Percentiles rank a stretch among this genome's conserved stretches.
Evolutionary conservation across 2,329 filamentous ascomycete genomes (phyloP).

Genomic region (Monosporascus sp.): DNA sequence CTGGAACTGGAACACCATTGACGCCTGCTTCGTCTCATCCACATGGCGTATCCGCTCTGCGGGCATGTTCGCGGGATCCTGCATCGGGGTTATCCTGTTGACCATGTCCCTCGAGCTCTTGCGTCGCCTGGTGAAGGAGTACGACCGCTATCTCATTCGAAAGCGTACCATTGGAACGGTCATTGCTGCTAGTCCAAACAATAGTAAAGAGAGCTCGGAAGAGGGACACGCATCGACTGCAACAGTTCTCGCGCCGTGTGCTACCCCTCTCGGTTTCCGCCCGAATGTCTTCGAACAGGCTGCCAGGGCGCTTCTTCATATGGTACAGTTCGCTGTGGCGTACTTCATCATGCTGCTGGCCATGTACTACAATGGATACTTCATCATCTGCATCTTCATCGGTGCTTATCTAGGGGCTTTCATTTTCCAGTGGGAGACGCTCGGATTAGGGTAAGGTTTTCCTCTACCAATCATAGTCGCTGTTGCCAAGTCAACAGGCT

Average conservation of each 20-base stretch:
- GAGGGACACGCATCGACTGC: background rate
- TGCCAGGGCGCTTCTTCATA: conserved; percentile 61
- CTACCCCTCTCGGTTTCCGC: conserved; percentile 31
- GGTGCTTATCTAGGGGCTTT: conserved; percentile 70
- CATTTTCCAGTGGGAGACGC: conserved; percentile 64
- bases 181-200: conserved; percentile 5
- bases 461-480: background rate
- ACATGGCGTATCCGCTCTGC: conserved; percentile 65
- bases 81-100: conserved; percentile 71
- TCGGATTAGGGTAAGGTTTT: conserved; percentile 22
- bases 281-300: conserved; percentile 62
- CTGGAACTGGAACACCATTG: conserved; percentile 73
- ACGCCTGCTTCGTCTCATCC: conserved; percentile 64
- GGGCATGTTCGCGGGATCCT: conserved; percentile 73
- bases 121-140: conserved; percentile 65
- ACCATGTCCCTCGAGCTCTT: conserved; percentile 68
- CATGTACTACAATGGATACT: conserved; percentile 63
- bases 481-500: background rate
- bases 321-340: conserved; percentile 65
- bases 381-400: conserved; percentile 76
- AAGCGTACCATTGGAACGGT: conserved; percentile 36
- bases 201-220: background rate
- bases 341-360: conserved; percentile 73
- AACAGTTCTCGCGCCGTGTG: background rate
- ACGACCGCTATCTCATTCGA: conserved; percentile 60